phyloP scores from a whole-genome alignment of 202 grass and related monocot species.

The Elaeis oleifera region DNA sequence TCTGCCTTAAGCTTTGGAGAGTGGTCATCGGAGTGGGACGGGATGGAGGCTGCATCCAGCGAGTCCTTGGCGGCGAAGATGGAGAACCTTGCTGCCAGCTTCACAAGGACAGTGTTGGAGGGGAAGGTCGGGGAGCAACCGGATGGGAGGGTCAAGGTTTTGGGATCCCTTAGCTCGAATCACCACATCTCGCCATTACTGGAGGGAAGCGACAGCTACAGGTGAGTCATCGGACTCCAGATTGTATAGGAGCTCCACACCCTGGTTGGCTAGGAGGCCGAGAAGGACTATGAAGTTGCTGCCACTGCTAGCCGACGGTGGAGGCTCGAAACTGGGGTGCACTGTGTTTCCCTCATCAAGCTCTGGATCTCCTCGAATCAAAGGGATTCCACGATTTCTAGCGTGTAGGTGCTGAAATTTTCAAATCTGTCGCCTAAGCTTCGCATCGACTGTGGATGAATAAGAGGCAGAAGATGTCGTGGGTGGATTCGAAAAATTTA shows the following conservation, averaged over 20 bases:
- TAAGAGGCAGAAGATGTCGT: too few relatives aligned
- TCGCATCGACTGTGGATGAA: neutral
- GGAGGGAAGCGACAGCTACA: neutral
- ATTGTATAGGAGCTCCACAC: conserved; percentile 63
- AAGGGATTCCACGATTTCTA: conserved; percentile 25
- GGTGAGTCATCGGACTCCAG: neutral
- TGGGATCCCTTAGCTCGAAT: neutral
- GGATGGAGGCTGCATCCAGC: too few relatives aligned
- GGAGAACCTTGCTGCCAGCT: neutral
- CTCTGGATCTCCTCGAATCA: conserved; percentile 37
- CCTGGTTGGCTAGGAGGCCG: conserved; percentile 56
- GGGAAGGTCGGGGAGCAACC: conserved; percentile 1
- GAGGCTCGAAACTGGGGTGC: neutral
- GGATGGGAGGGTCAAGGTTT: neutral
- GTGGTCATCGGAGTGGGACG: neutral
- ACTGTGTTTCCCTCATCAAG: conserved; percentile 12
- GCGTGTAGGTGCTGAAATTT: conserved; percentile 27
- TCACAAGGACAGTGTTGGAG: neutral
- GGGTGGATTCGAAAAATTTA: too few relatives aligned
- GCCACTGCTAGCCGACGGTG: neutral
- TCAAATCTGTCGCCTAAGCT: conserved; percentile 9
- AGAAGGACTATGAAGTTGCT: conserved; percentile 74
- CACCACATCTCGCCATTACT: neutral
- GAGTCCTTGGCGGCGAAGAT: neutral
- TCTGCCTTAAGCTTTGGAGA: too few relatives aligned